Percentiles rank a stretch among this genome's conserved stretches.
Conservation (phyloP, 1,284 basidiomycete genomes). For the Apiotrichum veenhuisii region DNA sequence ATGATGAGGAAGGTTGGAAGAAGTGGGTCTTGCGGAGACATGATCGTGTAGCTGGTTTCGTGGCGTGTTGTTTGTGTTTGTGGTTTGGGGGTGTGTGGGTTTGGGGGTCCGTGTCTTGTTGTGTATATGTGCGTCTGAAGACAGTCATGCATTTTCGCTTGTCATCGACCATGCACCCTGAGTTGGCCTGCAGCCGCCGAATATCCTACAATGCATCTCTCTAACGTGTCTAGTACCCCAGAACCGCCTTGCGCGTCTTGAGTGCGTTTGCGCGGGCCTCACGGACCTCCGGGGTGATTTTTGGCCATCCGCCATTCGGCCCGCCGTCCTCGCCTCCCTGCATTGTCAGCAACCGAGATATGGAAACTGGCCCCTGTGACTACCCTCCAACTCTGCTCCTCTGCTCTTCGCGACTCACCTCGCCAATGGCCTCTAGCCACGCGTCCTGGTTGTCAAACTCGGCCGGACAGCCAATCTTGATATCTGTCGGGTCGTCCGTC, state of each 20-base stretch:
- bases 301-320: conserved; percentile 10
- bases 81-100: too few relatives aligned
- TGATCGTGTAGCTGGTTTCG: too few relatives aligned
- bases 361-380: too few relatives aligned
- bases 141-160: too few relatives aligned
- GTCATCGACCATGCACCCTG: too few relatives aligned
- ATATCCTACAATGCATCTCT: background rate
- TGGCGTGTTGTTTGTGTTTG: too few relatives aligned
- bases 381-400: too few relatives aligned
- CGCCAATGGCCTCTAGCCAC: conserved; percentile 26
- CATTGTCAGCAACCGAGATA: background rate
- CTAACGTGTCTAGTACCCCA: conserved; percentile 11
- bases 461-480: conserved; percentile 17
- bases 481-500: conserved; percentile 13
- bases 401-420: conserved; percentile 12
- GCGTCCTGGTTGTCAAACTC: conserved; percentile 27
- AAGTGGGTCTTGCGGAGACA: too few relatives aligned
- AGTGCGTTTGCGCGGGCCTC: conserved; percentile 14
- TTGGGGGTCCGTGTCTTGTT: too few relatives aligned
- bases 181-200: too few relatives aligned
- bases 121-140: too few relatives aligned
- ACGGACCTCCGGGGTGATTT: conserved; percentile 3
- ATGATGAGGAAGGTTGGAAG: too few relatives aligned
- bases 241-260: conserved; percentile 8
- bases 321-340: conserved; percentile 17